phyloP scores from a whole-genome alignment of 306 rosid genomes.

The Acacia acuminata region DNA sequence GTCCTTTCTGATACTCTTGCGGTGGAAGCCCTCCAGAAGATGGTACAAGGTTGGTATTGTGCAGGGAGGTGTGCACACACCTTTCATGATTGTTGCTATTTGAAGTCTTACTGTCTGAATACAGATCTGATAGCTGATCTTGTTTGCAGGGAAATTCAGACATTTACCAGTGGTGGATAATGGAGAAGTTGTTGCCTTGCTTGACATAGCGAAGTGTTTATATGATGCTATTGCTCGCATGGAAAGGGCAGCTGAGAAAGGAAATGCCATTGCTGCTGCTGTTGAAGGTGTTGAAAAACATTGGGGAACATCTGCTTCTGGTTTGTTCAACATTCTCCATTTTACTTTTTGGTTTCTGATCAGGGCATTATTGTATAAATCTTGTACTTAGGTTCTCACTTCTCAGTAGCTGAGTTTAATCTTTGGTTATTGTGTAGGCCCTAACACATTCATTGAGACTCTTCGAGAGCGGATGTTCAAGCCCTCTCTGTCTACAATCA shows the following conservation, averaged over 20 bases:
- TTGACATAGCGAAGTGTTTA: conserved; percentile 97
- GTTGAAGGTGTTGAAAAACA: conserved; percentile 99
- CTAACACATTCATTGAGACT: conserved; percentile 81
- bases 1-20: conserved; percentile 97
- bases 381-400: not conserved
- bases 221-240: conserved; percentile 97
- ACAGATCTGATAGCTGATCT: conserved; percentile 35
- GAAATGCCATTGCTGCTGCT: conserved; percentile 99
- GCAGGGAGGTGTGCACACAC: conserved; percentile 22
- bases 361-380: not conserved
- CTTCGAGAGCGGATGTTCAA: conserved; percentile 86
- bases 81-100: conserved; percentile 31
- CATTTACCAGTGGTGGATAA: conserved; percentile 98
- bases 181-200: conserved; percentile 96
- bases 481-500: conserved; percentile 90
- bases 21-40: conserved; percentile 99
- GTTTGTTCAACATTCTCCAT: conserved; percentile 50
- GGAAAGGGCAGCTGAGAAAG: conserved; percentile 99
- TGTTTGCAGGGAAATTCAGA: conserved; percentile 84
- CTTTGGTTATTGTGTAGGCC: conserved; percentile 55
- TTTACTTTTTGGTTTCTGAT: conserved; percentile 21
- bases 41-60: conserved; percentile 86
- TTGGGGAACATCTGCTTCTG: conserved; percentile 83
- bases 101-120: conserved; percentile 29
- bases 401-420: conserved; percentile 18